phyloP scores from a whole-genome alignment of 108 stramenopile genomes.

The Cyclotella baltica region DNA sequence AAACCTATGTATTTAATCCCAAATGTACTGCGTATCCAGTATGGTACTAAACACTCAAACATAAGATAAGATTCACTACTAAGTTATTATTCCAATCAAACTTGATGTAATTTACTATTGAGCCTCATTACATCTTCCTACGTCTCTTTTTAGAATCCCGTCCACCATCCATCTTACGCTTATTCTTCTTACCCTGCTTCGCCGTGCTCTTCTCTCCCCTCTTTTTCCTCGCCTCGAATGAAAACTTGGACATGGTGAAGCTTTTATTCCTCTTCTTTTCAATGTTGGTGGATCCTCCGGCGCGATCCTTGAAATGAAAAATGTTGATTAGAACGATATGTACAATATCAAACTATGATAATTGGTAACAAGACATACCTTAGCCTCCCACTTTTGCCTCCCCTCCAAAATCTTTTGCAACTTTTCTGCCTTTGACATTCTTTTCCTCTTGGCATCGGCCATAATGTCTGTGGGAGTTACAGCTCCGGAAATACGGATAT shows the following conservation, averaged over 20 bases:
- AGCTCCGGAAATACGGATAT: conserved; percentile 70
- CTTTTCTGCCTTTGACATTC: conserved; percentile 81
- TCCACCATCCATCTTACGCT: conserved; percentile 49
- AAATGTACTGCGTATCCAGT: too few species aligned
- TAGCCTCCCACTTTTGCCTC: conserved; percentile 78
- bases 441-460: conserved; percentile 83
- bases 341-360: too few species aligned
- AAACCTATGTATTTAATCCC: too few species aligned
- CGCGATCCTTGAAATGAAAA: conserved; percentile 48
- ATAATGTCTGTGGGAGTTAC: conserved; percentile 79
- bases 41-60: too few species aligned
- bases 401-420: conserved; percentile 80
- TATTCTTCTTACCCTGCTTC: conserved; percentile 56
- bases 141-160: conserved; percentile 85
- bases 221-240: conserved; percentile 66
- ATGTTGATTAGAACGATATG: not conserved
- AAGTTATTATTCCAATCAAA: too few species aligned
- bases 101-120: too few species aligned
- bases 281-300: conserved; percentile 91
- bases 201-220: conserved; percentile 59
- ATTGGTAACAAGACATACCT: conserved; percentile 32
- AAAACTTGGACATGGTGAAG: conserved; percentile 86
- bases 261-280: conserved; percentile 94
- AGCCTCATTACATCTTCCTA: conserved; percentile 68
- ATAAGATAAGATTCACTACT: too few species aligned